phyloP scores from a whole-genome alignment of 495 filamentous ascomycete species.

The Aspergillus indologenus region DNA sequence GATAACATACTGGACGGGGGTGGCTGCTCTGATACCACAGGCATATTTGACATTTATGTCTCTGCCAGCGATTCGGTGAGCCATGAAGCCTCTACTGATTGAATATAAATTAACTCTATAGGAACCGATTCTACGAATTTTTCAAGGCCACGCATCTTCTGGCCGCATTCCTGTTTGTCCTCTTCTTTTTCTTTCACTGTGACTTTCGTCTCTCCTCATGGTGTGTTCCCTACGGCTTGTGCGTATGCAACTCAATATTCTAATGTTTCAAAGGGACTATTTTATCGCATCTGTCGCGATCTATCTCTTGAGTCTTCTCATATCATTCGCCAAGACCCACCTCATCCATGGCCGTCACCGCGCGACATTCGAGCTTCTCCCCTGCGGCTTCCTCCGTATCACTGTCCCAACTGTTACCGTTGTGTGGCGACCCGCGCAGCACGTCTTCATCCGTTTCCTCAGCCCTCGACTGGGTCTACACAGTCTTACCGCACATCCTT shows the following conservation, averaged over 20 bases:
- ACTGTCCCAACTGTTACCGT: conserved; percentile 41
- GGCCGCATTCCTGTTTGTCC: conserved; percentile 49
- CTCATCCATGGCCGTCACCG: conserved; percentile 45
- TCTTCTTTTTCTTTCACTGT: conserved; percentile 60
- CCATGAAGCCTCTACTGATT: background rate
- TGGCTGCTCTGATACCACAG: conserved; percentile 53
- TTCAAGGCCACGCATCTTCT: conserved; percentile 56
- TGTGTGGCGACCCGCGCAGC: conserved; percentile 48
- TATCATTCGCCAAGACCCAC: conserved; percentile 42
- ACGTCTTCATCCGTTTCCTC: conserved; percentile 50
- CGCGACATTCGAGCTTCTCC: conserved; percentile 42
- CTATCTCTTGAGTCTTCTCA: conserved; percentile 43
- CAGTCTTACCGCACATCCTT: conserved; percentile 46
- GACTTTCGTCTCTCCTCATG: conserved; percentile 55
- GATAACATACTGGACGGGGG: conserved; percentile 54
- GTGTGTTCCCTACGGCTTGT: conserved; percentile 23
- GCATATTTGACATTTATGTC: conserved; percentile 54
- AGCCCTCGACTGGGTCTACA: conserved; percentile 33
- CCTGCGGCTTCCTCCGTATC: conserved; percentile 42
- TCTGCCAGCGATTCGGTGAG: conserved; percentile 46
- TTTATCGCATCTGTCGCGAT: conserved; percentile 54
- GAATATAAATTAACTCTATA: conserved; percentile 13
- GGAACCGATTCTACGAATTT: conserved; percentile 57
- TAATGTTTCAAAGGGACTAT: conserved; percentile 46
- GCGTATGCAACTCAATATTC: conserved; percentile 10